Conservation (phyloP, 768 basidiomycete species). For the Hysterangium stoloniferum region DNA sequence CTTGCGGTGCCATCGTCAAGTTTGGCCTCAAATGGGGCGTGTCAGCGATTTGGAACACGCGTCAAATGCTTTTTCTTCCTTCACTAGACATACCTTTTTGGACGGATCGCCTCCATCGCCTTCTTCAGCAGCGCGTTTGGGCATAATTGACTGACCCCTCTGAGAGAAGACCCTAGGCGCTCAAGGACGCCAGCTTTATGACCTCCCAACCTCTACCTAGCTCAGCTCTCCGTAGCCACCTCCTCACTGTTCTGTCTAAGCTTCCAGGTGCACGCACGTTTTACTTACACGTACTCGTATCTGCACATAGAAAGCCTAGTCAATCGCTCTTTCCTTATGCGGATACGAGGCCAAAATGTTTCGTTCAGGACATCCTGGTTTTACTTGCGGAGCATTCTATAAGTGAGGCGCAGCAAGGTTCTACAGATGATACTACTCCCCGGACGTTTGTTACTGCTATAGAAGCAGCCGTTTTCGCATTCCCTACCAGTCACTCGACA, state of each 20-base stretch:
- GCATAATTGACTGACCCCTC: not conserved
- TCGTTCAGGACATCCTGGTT: constrained; percentile 70
- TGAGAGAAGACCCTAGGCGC: not conserved
- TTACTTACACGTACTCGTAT: constrained; percentile 68
- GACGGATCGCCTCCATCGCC: not conserved
- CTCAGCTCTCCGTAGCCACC: constrained; percentile 46
- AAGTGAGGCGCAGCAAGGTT: constrained; percentile 14
- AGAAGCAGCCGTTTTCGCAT: constrained; percentile 66
- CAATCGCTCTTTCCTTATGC: constrained; percentile 69
- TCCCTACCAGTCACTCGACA: constrained; percentile 59
- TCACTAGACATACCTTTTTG: constrained; percentile 1
- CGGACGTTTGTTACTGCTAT: constrained; percentile 70
- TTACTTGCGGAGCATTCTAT: constrained; percentile 57
- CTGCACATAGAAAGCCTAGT: constrained; percentile 57
- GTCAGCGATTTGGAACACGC: not conserved
- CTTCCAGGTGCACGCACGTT: constrained; percentile 65
- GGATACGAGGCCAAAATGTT: constrained; percentile 52
- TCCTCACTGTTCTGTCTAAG: constrained; percentile 46
- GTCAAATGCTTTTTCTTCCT: not conserved
- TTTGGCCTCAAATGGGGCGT: not conserved
- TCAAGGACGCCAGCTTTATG: not conserved
- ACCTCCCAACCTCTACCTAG: not conserved
- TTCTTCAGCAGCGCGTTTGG: constrained; percentile 9
- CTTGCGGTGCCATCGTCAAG: not conserved
- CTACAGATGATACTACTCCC: constrained; percentile 14